Base-by-base conservation (phyloP, 2,329 filamentous ascomycete genomes). In the Neobulgaria alba region DNA sequence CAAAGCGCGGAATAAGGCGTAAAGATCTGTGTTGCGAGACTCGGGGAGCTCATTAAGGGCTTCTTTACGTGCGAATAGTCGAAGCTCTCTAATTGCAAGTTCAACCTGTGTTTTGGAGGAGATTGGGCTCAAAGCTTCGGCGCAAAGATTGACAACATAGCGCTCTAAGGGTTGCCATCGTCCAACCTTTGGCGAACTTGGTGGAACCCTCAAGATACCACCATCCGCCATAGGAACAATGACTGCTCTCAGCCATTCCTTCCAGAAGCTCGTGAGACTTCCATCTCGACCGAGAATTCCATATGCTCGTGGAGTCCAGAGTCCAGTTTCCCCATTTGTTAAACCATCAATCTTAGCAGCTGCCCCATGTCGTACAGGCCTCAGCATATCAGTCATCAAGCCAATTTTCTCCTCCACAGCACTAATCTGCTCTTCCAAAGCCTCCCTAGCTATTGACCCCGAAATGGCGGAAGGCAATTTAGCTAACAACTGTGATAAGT, bases 261-360 rank as follows among this genome's bases (percentile, higher is more conserved):
- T 96, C 89, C 90, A 98, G 65, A 98, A 96, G 21, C 79, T 77
- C 49, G 89, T 88, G 64, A 93, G 75, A 45, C 79, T 82, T 10
- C 73, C 72, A 59, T 98, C 92, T 47, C 85, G 76, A 23, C 92
- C 92, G 47, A 98, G 71, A 47, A 98, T 82, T 43, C 92, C 92
- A 58, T 94, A 98, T 1, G 90, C 88, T 49, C 92, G 76, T 14
- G 92, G 92, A 37, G 87, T 88, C 92, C 92, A 98, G 45, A 96
- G 79, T 2, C 90, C 92, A 39, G 87, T 95, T 60, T 96, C 92
- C 32, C 90, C 89, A 50, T 93, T 86, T 0, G 90, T 96, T 47
- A 98, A 70, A 15, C 92, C 92, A 59, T 98, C 92, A 46, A 98
- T 98, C 65, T 95, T 96, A 37, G 89, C 90, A 20, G 92, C 90